Percentiles rank a stretch among this genome's conserved stretches.
Conservation (phyloP, 1,284 basidiomycete genomes). For the Trichosporon ovoides region DNA sequence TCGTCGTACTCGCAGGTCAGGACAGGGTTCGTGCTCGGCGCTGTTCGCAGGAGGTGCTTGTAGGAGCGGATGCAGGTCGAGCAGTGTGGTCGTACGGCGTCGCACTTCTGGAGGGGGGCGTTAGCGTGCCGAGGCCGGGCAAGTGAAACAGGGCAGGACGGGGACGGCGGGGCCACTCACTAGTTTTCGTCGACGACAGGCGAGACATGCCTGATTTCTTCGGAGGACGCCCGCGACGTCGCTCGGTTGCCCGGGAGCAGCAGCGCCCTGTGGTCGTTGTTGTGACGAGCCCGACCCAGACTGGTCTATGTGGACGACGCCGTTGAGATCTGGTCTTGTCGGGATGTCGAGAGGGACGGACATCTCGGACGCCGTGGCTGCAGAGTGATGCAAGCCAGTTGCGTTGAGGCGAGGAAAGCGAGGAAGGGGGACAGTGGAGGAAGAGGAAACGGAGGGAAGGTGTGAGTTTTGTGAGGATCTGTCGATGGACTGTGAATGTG, state of each 20-base stretch:
- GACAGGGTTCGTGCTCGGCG: slow-evolving; percentile 35
- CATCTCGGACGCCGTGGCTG: slow-evolving; percentile 4
- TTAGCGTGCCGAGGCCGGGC: too few species aligned
- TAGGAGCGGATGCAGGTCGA: slow-evolving; percentile 45
- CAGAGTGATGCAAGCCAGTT: too few species aligned
- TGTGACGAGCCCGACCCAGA: not conserved
- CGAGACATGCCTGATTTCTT: slow-evolving; percentile 30
- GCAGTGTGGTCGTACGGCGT: slow-evolving; percentile 45
- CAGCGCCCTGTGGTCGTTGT: too few species aligned
- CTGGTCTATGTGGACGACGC: slow-evolving; percentile 17
- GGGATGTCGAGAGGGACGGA: slow-evolving; percentile 16
- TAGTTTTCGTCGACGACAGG: slow-evolving; percentile 29
- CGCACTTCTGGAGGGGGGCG: slow-evolving; percentile 37
- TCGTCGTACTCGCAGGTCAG: slow-evolving; percentile 46
- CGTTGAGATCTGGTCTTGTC: slow-evolving; percentile 14
- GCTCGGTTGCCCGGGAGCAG: slow-evolving; percentile 8
- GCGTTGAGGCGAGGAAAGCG: too few species aligned
- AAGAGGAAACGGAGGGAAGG: not conserved
- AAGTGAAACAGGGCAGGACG: too few species aligned
- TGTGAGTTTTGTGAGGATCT: too few species aligned
- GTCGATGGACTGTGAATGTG: too few species aligned
- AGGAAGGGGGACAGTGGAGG: not conserved
- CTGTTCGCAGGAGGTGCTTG: slow-evolving; percentile 38
- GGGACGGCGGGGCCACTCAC: too few species aligned
- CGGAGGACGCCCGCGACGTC: slow-evolving; percentile 27